phyloP scores from a whole-genome alignment of 129 eudicot genomes.

The Centella asiatica region DNA sequence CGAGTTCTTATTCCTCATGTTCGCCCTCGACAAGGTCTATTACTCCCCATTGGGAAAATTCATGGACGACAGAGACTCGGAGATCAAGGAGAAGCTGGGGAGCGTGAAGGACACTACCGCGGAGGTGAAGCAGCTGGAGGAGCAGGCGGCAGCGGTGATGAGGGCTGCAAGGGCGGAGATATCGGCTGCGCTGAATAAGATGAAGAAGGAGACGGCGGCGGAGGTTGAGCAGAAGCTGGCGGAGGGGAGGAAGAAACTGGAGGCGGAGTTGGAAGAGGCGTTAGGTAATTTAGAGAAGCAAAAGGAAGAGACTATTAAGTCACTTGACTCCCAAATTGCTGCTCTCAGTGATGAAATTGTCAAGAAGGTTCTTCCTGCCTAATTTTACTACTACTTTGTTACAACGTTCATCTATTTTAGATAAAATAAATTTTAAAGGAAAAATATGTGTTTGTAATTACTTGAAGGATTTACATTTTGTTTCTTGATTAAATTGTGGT shows the following conservation, averaged over 20 bases:
- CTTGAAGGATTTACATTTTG: no score
- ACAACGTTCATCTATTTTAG: no score
- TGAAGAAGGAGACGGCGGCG: conserved; percentile 75
- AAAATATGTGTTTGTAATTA: no score
- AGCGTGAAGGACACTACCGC: conserved; percentile 73
- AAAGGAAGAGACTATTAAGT: conserved; percentile 60
- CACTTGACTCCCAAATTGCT: conserved; percentile 81
- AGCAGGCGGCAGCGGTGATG: conserved; percentile 89
- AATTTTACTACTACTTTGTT: no score
- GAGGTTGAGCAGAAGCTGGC: conserved; percentile 80
- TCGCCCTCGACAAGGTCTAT: conserved; percentile 83
- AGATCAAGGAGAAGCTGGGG: conserved; percentile 52
- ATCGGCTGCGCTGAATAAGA: conserved; percentile 70
- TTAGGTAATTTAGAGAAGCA: conserved; percentile 63
- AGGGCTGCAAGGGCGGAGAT: conserved; percentile 92
- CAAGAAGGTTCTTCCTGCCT: conserved; percentile 86
- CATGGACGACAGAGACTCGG: conserved; percentile 73
- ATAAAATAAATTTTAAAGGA: no score
- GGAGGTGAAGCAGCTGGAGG: conserved; percentile 78
- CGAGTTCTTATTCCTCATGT: conserved; percentile 71
- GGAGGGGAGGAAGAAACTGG: conserved; percentile 67
- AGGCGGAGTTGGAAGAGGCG: conserved; percentile 77
- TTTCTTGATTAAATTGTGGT: no score
- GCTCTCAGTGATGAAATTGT: conserved; percentile 87
- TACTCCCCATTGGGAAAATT: conserved; percentile 71